Conservation (phyloP, 139 green algal species). For the Chlorella sorokiniana region DNA sequence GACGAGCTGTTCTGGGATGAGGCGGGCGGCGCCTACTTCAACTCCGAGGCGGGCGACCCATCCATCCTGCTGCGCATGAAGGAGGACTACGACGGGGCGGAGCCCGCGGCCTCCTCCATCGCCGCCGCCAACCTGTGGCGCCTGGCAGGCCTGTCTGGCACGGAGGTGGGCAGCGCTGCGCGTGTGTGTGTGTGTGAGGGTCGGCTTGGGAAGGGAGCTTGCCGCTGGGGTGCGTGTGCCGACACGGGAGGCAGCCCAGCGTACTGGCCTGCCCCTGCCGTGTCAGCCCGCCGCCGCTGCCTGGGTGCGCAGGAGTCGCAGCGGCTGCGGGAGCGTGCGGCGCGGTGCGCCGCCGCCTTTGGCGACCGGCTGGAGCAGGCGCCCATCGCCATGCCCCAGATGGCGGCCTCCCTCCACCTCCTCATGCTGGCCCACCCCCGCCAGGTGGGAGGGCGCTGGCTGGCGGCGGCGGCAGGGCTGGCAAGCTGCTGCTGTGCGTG, state of each 20-base stretch:
- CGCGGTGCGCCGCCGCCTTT: conserved; percentile 52
- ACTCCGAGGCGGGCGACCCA: conserved; percentile 58
- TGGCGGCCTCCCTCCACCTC: conserved; percentile 72
- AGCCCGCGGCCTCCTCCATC: conserved; percentile 79
- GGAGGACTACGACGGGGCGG: conserved; percentile 87
- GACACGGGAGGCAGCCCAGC: neutral
- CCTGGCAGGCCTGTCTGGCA: conserved; percentile 51
- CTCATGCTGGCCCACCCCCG: conserved; percentile 48
- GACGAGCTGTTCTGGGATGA: conserved; percentile 87
- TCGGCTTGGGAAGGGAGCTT: neutral
- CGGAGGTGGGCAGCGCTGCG: neutral
- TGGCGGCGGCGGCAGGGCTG: no score
- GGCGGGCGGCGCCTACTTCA: conserved; percentile 71
- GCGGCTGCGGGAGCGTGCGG: conserved; percentile 16
- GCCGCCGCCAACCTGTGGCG: conserved; percentile 73
- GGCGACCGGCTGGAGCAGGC: conserved; percentile 53
- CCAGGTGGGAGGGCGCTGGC: conserved; percentile 49
- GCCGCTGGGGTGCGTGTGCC: neutral
- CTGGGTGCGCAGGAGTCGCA: conserved; percentile 1
- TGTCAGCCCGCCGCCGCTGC: no score
- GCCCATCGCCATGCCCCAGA: conserved; percentile 75
- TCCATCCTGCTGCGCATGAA: conserved; percentile 72
- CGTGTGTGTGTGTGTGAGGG: no score
- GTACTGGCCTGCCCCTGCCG: neutral
- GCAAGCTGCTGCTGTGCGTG: neutral